Conservation (phyloP, 75 land plant genomes). For the Azolla pinnata region DNA sequence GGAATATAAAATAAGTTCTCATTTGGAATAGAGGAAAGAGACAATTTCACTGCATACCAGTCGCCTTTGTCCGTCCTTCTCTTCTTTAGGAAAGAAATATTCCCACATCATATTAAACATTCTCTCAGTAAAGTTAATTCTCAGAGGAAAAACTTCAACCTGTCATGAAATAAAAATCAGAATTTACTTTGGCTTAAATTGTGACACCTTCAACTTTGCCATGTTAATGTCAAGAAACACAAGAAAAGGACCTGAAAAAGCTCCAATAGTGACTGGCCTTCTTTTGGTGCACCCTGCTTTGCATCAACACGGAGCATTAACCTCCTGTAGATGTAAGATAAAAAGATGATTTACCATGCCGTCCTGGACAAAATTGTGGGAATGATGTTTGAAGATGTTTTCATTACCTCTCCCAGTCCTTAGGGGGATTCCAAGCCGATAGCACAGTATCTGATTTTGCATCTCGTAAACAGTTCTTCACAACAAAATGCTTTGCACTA, state of each 20-base stretch:
- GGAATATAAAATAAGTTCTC: neutral
- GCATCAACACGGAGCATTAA: constrained; percentile 96
- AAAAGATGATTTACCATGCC: constrained; percentile 10
- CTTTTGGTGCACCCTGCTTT: constrained; percentile 92
- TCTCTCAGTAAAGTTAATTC: constrained; percentile 72
- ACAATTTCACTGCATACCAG: constrained; percentile 32
- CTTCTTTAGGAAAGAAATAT: constrained; percentile 96
- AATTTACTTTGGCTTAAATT: constrained; percentile 2
- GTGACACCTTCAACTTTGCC: no score
- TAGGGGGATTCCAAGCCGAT: constrained; percentile 95
- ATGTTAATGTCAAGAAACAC: no score
- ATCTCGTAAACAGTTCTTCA: constrained; percentile 69
- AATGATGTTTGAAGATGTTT: no score
- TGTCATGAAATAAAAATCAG: constrained; percentile 15
- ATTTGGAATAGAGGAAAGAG: neutral
- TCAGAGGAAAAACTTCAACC: constrained; percentile 91
- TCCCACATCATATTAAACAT: constrained; percentile 97
- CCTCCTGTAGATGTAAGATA: constrained; percentile 41
- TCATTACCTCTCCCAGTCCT: constrained; percentile 98
- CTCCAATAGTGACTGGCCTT: constrained; percentile 81
- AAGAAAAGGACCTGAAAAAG: constrained; percentile 60
- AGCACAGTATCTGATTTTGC: constrained; percentile 82
- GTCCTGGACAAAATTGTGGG: no score
- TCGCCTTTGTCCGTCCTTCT: constrained; percentile 77
- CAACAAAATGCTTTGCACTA: constrained; percentile 79